phyloP scores from a whole-genome alignment of 2,329 filamentous ascomycete genomes.

The Neofusicoccum umdonicola region DNA sequence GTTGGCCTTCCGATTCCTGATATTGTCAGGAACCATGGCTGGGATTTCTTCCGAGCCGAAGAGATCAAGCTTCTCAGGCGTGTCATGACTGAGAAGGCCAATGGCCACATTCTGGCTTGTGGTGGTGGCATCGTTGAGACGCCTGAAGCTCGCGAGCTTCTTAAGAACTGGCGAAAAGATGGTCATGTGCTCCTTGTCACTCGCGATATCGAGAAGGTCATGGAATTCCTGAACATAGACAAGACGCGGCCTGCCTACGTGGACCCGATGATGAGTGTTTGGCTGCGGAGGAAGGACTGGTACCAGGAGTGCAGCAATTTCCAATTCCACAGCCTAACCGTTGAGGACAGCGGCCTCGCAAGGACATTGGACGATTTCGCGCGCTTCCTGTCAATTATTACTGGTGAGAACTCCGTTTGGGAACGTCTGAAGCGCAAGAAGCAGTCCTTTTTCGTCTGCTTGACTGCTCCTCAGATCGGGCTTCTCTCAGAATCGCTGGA shows the following conservation, averaged over 20 bases:
- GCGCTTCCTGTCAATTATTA: conserved; percentile 69
- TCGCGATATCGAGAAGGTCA: conserved; percentile 80
- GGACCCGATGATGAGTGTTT: conserved; percentile 88
- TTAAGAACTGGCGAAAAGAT: conserved; percentile 68
- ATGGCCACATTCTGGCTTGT: conserved; percentile 83
- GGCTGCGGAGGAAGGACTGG: conserved; percentile 83
- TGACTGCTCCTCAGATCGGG: conserved; percentile 76
- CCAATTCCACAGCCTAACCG: conserved; percentile 80
- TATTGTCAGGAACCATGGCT: conserved; percentile 74
- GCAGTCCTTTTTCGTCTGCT: conserved; percentile 87
- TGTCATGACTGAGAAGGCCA: conserved; percentile 70
- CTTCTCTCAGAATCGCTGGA: conserved; percentile 64
- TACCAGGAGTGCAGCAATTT: conserved; percentile 92
- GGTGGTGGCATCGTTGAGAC: conserved; percentile 92
- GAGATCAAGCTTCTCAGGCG: conserved; percentile 73
- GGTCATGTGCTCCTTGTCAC: conserved; percentile 86
- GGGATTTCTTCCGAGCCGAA: conserved; percentile 81
- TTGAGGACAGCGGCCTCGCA: conserved; percentile 49
- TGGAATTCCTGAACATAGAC: conserved; percentile 84
- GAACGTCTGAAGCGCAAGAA: conserved; percentile 60
- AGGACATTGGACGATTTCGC: conserved; percentile 66
- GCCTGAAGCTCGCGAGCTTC: conserved; percentile 71
- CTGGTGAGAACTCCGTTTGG: conserved; percentile 57
- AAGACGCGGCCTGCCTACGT: conserved; percentile 89
- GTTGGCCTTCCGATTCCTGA: conserved; percentile 78